Evolutionary conservation across 176 grass and related monocot genomes (phyloP).

Genomic region (Cenchrus purpureus): DNA sequence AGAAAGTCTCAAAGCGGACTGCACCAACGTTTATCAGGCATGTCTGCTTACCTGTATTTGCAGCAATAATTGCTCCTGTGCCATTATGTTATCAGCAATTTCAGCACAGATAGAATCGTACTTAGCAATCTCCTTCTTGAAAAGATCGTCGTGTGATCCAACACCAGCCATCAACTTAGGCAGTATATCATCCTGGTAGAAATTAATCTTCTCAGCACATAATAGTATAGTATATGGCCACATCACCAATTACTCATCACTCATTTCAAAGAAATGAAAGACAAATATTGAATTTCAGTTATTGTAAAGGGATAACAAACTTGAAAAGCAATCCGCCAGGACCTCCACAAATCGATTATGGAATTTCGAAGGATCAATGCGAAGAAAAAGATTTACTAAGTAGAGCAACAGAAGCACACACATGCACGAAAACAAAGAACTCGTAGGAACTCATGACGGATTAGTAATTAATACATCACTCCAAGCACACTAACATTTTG

Average conservation of each 20-base stretch:
- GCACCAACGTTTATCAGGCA: slow-evolving; percentile 34
- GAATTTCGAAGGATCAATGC: slow-evolving; percentile 9
- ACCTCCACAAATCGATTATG: slow-evolving; percentile 20
- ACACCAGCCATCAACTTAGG: slow-evolving; percentile 89
- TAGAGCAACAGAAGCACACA: slow-evolving; percentile 29
- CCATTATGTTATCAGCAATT: slow-evolving; percentile 88
- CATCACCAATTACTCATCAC: background rate
- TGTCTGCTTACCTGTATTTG: slow-evolving; percentile 83
- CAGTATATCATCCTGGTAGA: slow-evolving; percentile 90
- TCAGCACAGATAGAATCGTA: slow-evolving; percentile 91
- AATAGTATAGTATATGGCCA: slow-evolving; percentile 1
- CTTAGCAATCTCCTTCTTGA: slow-evolving; percentile 92
- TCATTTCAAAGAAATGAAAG: slow-evolving; percentile 24
- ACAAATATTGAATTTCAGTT: slow-evolving; percentile 33
- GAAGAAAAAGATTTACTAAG: slow-evolving; percentile 27
- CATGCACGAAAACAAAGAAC: background rate
- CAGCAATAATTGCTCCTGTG: slow-evolving; percentile 89
- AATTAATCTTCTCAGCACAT: slow-evolving; percentile 39
- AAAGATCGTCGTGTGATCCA: slow-evolving; percentile 95
- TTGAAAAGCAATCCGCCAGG: slow-evolving; percentile 29
- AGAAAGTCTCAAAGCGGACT: slow-evolving; percentile 26
- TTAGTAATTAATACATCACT: slow-evolving; percentile 17
- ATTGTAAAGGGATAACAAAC: slow-evolving; percentile 31
- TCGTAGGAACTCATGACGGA: slow-evolving; percentile 21
- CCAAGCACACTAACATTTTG: slow-evolving; percentile 17